Percentiles rank a stretch among this genome's conserved stretches.
phyloP scores from a whole-genome alignment of 495 filamentous ascomycete genomes.

The Neurospora tetrasperma region DNA sequence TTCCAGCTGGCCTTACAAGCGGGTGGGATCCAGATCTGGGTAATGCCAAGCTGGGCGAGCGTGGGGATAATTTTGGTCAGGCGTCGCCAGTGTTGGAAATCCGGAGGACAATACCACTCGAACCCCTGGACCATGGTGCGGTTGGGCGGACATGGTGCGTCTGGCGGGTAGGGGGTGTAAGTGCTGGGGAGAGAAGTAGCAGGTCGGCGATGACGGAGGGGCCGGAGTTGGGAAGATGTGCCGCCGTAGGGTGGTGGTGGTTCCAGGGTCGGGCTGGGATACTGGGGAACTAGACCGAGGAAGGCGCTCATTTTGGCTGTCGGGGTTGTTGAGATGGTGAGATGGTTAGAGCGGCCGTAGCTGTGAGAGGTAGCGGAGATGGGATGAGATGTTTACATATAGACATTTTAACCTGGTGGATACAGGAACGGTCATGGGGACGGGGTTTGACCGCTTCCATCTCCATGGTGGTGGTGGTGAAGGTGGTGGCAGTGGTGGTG shows the following conservation, averaged over 20 bases:
- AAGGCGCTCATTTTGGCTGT: slow-evolving; percentile 14
- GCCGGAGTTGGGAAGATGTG: slow-evolving; percentile 12
- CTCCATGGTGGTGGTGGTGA: not conserved
- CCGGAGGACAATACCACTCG: slow-evolving; percentile 65
- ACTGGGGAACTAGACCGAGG: slow-evolving; percentile 11
- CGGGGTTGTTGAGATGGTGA: not conserved
- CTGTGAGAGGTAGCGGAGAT: not conserved
- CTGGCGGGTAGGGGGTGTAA: slow-evolving; percentile 6
- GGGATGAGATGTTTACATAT: not conserved
- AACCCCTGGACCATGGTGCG: slow-evolving; percentile 58
- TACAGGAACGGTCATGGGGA: not conserved
- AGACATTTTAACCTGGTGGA: not conserved
- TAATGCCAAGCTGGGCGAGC: slow-evolving; percentile 50
- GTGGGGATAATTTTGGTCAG: slow-evolving; percentile 42
- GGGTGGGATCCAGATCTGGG: slow-evolving; percentile 63
- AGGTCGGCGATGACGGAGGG: slow-evolving; percentile 10
- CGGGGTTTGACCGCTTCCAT: not conserved
- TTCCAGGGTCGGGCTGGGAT: slow-evolving; percentile 4
- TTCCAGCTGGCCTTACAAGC: slow-evolving; percentile 57
- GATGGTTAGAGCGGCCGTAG: not conserved
- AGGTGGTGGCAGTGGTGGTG: not conserved
- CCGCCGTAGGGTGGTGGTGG: slow-evolving; percentile 3
- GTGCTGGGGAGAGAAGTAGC: slow-evolving; percentile 6
- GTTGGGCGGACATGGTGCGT: slow-evolving; percentile 30
- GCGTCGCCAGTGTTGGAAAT: slow-evolving; percentile 53